Percentiles rank a stretch among this genome's conserved stretches.
These are phyloP conservation scores for Ceriops decandra DNA, from an alignment of 345 rosid genomes.

Conservation along the genomic window DNA sequence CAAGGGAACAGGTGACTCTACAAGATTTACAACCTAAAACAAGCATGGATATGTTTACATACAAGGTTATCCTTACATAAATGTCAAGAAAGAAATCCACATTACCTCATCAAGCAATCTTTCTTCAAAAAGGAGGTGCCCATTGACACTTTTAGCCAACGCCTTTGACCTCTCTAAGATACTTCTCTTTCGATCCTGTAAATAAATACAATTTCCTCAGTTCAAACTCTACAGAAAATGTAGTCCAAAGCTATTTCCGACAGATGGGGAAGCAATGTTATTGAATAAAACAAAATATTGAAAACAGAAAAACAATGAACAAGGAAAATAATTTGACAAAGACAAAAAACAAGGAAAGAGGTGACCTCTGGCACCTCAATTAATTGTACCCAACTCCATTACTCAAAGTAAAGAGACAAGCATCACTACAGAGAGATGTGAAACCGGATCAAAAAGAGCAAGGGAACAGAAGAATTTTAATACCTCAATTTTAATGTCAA, in stretches of 20 bases:
- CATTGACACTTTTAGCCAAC: constrained; percentile 69
- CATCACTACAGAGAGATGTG: no score
- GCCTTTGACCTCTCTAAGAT: constrained; percentile 57
- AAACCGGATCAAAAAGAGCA: background rate
- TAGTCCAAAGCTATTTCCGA: constrained; percentile 4
- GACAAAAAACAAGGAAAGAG: no score
- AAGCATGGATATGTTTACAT: constrained; percentile 9
- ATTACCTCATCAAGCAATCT: constrained; percentile 75
- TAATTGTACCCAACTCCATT: no score
- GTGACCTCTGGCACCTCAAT: no score
- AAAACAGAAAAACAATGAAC: background rate
- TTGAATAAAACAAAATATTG: constrained; percentile 11
- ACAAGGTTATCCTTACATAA: background rate
- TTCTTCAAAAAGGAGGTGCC: constrained; percentile 51
- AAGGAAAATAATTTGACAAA: no score
- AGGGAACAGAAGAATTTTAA: constrained; percentile 3
- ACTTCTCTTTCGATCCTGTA: constrained; percentile 60
- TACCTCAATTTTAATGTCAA: constrained; percentile 75
- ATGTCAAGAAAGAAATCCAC: constrained; percentile 19
- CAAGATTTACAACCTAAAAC: constrained; percentile 86
- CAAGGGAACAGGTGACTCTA: constrained; percentile 86
- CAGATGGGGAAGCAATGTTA: constrained; percentile 2
- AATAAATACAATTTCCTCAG: constrained; percentile 12
- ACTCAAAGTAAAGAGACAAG: no score
- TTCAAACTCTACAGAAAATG: constrained; percentile 4